Conservation (phyloP, 805 yeast genomes). For the Metschnikowia baotianmanensis region DNA sequence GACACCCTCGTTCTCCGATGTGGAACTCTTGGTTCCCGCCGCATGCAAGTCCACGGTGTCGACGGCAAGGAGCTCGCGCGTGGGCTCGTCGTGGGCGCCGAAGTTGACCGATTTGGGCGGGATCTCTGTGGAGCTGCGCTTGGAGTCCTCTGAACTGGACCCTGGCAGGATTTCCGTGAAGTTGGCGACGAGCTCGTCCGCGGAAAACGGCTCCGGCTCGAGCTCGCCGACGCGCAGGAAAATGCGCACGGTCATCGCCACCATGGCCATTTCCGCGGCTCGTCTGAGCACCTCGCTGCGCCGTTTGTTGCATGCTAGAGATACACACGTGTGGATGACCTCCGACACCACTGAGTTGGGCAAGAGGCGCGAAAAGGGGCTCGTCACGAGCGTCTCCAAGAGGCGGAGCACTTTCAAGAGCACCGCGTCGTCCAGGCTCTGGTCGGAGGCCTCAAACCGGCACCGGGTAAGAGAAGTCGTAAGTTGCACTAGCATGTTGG, state of each 20-base stretch:
- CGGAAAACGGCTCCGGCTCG: constrained; percentile 39
- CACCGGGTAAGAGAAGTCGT: constrained; percentile 84
- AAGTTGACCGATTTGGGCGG: constrained; percentile 2
- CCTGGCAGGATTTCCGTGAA: constrained; percentile 52
- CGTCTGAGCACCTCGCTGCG: constrained; percentile 85
- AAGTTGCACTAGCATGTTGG: constrained; percentile 59
- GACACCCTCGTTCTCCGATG: background rate
- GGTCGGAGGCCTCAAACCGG: constrained; percentile 93
- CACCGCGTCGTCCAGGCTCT: constrained; percentile 87
- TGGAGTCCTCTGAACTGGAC: constrained; percentile 36
- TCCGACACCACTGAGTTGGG: constrained; percentile 84
- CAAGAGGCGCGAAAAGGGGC: constrained; percentile 62
- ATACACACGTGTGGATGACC: constrained; percentile 85
- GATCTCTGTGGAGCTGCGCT: constrained; percentile 2
- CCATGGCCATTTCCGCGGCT: constrained; percentile 83
- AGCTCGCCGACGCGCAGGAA: constrained; percentile 59
- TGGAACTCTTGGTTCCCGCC: no score
- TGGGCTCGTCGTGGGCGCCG: background rate
- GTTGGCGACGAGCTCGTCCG: constrained; percentile 47
- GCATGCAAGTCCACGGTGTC: constrained; percentile 7
- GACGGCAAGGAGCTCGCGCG: background rate
- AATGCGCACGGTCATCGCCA: constrained; percentile 63
- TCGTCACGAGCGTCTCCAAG: constrained; percentile 61
- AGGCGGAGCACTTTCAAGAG: constrained; percentile 76
- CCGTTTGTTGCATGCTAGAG: constrained; percentile 88